Percentiles rank a stretch among this genome's conserved stretches.
Evolutionary conservation across 352 stramenopile genomes (phyloP).

Genomic region (Globisporangium abappressorium): DNA sequence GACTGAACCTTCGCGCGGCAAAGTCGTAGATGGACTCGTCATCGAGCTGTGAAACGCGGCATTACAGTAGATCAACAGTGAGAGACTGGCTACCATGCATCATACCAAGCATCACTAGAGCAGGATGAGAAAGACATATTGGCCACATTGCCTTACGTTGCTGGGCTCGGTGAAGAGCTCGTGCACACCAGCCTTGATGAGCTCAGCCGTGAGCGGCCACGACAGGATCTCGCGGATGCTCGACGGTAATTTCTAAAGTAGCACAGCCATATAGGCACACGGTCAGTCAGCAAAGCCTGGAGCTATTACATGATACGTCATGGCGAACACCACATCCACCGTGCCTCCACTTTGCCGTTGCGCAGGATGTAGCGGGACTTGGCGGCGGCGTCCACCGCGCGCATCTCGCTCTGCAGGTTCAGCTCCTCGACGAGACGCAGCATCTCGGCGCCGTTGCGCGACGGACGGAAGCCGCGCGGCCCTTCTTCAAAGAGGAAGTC

Average conservation of each 20-base stretch:
- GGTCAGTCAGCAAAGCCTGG: background rate
- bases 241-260: slow-evolving; percentile 53
- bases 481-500: slow-evolving; percentile 83
- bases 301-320: background rate
- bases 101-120: too few relatives aligned
- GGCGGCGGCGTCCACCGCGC: slow-evolving; percentile 53
- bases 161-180: slow-evolving; percentile 52
- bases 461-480: slow-evolving; percentile 79
- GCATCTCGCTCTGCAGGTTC: slow-evolving; percentile 58
- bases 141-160: slow-evolving; percentile 12
- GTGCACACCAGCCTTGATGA: slow-evolving; percentile 58
- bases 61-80: background rate
- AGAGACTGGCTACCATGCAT: background rate
- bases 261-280: background rate
- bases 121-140: background rate
- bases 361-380: slow-evolving; percentile 77
- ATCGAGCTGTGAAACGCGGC: slow-evolving; percentile 18
- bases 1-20: slow-evolving; percentile 67
- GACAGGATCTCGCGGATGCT: slow-evolving; percentile 51
- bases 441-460: slow-evolving; percentile 82
- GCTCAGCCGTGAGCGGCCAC: slow-evolving; percentile 57
- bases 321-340: too few relatives aligned
- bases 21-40: slow-evolving; percentile 88
- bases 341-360: slow-evolving; percentile 53
- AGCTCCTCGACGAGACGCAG: slow-evolving; percentile 82